These are phyloP conservation scores for Fraxinus pennsylvanica DNA, from an alignment of 257 asterid genomes.

Conservation along the genomic window DNA sequence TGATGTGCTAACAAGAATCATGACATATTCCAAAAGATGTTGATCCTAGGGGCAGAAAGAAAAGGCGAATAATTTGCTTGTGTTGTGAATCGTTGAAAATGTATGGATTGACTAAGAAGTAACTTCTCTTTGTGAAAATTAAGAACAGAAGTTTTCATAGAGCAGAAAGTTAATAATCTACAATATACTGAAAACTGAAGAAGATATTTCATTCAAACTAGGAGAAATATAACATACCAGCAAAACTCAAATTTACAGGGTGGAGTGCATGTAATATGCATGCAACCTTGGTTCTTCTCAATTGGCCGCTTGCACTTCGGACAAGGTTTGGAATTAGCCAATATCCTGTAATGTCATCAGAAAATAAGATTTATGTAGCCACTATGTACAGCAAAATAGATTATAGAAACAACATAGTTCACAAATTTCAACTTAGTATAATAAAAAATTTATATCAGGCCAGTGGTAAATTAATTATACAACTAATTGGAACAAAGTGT, in stretches of 20 bases:
- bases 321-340: conserved; percentile 98
- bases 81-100: conserved; percentile 11
- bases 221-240: conserved; percentile 59
- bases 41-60: conserved; percentile 18
- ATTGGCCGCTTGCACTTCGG: conserved; percentile 99
- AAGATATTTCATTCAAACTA: conserved; percentile 5
- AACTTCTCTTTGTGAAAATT: not conserved
- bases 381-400: conserved; percentile 12
- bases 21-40: conserved; percentile 9
- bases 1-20: conserved; percentile 23
- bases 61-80: not conserved
- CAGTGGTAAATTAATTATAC: not conserved
- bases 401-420: conserved; percentile 1
- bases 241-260: conserved; percentile 98
- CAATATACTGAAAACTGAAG: conserved; percentile 11
- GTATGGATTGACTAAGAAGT: not conserved
- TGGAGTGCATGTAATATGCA: conserved; percentile 98
- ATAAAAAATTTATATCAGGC: conserved; percentile 1
- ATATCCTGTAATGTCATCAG: conserved; percentile 63
- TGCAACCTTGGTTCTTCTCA: conserved; percentile 99
- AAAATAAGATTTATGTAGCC: conserved; percentile 24
- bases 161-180: conserved; percentile 16
- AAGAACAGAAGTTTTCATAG: not conserved
- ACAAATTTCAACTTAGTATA: not conserved
- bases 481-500: not conserved